Evolutionary conservation across 2,329 filamentous ascomycete species (phyloP).

Genomic region (Blastomyces gilchristii): DNA sequence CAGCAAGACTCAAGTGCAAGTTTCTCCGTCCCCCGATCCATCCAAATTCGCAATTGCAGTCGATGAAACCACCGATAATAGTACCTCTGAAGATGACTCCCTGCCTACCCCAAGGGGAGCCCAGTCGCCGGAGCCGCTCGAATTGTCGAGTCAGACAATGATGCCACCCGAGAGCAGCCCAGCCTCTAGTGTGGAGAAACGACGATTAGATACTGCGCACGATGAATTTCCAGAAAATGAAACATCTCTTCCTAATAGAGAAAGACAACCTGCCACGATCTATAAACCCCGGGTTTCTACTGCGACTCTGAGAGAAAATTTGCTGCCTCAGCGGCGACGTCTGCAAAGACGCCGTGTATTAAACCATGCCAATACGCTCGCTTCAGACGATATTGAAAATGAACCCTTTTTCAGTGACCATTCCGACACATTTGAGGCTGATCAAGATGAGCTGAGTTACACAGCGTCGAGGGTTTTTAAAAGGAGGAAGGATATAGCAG

Average conservation of each 20-base stretch:
- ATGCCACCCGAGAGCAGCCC: slow-evolving; percentile 30
- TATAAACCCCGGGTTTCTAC: slow-evolving; percentile 23
- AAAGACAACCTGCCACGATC: background rate
- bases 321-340: slow-evolving; percentile 28
- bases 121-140: slow-evolving; percentile 15
- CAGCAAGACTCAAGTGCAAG: slow-evolving; percentile 18
- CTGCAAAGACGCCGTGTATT: slow-evolving; percentile 15
- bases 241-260: background rate
- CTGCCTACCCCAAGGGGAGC: slow-evolving; percentile 11
- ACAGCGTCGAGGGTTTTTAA: slow-evolving; percentile 19
- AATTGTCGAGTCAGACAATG: slow-evolving; percentile 28
- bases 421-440: slow-evolving; percentile 15
- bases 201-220: background rate
- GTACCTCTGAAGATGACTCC: slow-evolving; percentile 9
- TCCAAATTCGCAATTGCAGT: slow-evolving; percentile 17
- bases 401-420: background rate
- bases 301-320: slow-evolving; percentile 25
- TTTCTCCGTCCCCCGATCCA: slow-evolving; percentile 20
- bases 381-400: slow-evolving; percentile 8
- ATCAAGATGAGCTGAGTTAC: slow-evolving; percentile 32
- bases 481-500: slow-evolving; percentile 12
- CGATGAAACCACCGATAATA: slow-evolving; percentile 7
- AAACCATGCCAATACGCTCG: slow-evolving; percentile 8
- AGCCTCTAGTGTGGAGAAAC: background rate
- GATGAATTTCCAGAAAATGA: background rate